Conservation (phyloP, 1,284 basidiomycete genomes). For the Apiotrichum mycotoxinovorans region DNA sequence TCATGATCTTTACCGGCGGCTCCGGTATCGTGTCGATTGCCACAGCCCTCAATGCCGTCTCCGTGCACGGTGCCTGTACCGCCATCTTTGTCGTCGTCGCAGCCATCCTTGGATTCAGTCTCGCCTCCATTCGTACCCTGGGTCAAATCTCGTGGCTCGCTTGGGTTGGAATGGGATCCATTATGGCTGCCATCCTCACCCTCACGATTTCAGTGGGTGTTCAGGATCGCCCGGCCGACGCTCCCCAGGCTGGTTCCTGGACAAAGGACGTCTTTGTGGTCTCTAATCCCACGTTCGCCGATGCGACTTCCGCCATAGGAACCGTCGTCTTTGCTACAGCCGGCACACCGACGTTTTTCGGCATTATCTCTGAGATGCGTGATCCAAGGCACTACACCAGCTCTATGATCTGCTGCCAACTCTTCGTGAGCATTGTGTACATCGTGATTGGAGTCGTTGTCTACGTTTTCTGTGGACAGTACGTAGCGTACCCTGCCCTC, state of each 20-base stretch:
- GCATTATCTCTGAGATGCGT: conserved; percentile 42
- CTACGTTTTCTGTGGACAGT: conserved; percentile 4
- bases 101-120: conserved; percentile 24
- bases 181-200: conserved; percentile 34
- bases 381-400: conserved; percentile 31
- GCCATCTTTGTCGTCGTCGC: conserved; percentile 33
- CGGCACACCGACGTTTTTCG: conserved; percentile 29
- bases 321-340: conserved; percentile 30
- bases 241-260: conserved; percentile 36
- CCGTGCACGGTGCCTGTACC: conserved; percentile 33
- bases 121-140: conserved; percentile 35
- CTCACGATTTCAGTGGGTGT: conserved; percentile 41
- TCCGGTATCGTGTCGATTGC: conserved; percentile 4
- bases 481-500: conserved; percentile 30
- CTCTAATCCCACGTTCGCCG: conserved; percentile 25
- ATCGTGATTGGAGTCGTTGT: conserved; percentile 10
- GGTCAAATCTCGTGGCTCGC: conserved; percentile 35
- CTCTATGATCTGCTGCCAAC: conserved; percentile 24
- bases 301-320: conserved; percentile 32
- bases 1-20: conserved; percentile 7
- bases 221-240: conserved; percentile 38
- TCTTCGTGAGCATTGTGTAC: conserved; percentile 12
- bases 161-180: conserved; percentile 36
- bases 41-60: conserved; percentile 10
- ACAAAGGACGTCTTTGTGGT: conserved; percentile 34